Base-by-base conservation (phyloP, 2,329 filamentous ascomycete genomes). In the Blumeria hordei region DNA sequence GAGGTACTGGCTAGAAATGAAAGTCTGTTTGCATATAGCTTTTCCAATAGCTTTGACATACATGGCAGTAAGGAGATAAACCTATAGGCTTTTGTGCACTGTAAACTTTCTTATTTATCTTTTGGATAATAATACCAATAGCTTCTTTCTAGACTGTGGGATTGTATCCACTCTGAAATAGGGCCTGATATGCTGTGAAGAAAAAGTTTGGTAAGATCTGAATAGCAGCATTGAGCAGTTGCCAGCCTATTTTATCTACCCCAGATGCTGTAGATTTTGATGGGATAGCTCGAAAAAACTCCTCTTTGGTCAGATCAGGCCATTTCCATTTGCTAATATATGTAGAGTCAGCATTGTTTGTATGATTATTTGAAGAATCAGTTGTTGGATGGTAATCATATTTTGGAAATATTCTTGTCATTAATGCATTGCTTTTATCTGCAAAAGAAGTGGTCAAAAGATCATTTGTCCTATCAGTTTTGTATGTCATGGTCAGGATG, bases 161-260 rank as follows among this genome's bases (percentile, higher is more conserved):
- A 45, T 55, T 10, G 7, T 55, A 28, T n/a, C 43, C 54, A 35
- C 32, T 51, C 8, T 55, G 2, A 7, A 55, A 49, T 51, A 50
- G 16, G 34, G 21, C 32, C 12, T 11, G 10, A 16, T 49, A 55
- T 51, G 32, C 16, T 21, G 21, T 34, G 32, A 37, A 50, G 28
- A 49, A 55, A 55, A 50, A 55, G 12, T 16, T 55, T 4, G 8
- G 34, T n/a, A 39, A 35, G 18, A 6, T 32, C 14, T n/a, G 14
- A 47, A n/a, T 2, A 16, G 44, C 33, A 39, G 39, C 12, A 6
- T 33, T 10, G n/a, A 55, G 28, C 34, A 53, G 51, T 28, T 11
- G 18, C 28, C 16, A 36, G 28, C 12, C 35, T 21, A 53, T 55
- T 28, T 28, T 32, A 10, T 49, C 16, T 32, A 32, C 12, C 33